A percentile compares a stretch with the other conserved stretches of the same genome.
These are phyloP conservation scores for Nothophytophthora sp. DNA, from an alignment of 352 stramenopile species.

Conservation along the genomic window DNA sequence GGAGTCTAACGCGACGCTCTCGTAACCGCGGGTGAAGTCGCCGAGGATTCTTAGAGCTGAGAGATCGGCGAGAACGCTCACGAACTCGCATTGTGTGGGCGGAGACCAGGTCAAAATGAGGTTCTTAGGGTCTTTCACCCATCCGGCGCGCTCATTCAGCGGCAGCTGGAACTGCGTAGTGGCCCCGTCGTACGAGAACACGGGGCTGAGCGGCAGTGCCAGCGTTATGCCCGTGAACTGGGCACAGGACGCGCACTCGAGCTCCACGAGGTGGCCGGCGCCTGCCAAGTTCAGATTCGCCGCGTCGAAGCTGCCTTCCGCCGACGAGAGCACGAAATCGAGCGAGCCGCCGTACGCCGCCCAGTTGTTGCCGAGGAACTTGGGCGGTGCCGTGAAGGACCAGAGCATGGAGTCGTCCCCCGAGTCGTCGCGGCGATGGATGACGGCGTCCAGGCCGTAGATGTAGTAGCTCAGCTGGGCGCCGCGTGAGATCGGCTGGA, in stretches of 20 bases:
- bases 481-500: conserved; percentile 69
- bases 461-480: conserved; percentile 90
- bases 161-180: conserved; percentile 82
- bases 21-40: conserved; percentile 91
- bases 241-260: conserved; percentile 87
- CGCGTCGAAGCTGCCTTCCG: conserved; percentile 85
- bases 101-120: conserved; percentile 69
- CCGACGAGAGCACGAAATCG: conserved; percentile 90
- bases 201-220: conserved; percentile 76
- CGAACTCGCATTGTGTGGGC: conserved; percentile 86
- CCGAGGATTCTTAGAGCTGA: conserved; percentile 87
- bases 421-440: conserved; percentile 60
- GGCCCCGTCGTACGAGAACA: conserved; percentile 81
- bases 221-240: conserved; percentile 83
- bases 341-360: conserved; percentile 86
- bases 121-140: conserved; percentile 93
- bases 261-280: conserved; percentile 69
- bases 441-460: conserved; percentile 73
- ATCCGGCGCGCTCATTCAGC: conserved; percentile 83
- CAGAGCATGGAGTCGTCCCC: conserved; percentile 81
- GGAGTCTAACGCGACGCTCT: conserved; percentile 89
- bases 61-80: conserved; percentile 86
- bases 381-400: conserved; percentile 84
- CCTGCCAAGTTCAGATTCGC: conserved; percentile 77
- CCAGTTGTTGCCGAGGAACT: conserved; percentile 91